Evolutionary conservation across 176 grass and related monocot species (phyloP).

Genomic region (Secale cereale): DNA sequence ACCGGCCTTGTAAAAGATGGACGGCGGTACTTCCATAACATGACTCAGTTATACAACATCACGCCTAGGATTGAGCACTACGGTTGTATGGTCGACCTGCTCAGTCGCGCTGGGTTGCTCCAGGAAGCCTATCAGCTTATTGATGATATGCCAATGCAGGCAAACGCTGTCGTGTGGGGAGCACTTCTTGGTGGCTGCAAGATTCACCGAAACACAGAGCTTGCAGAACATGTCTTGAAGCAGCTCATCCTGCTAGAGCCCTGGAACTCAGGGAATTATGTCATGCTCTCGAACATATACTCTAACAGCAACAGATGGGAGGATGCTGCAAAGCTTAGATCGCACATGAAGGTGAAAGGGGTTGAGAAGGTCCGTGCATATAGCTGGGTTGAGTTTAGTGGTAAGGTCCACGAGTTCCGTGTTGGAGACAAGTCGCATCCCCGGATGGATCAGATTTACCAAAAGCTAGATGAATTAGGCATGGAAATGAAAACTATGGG

Average conservation of each 20-base stretch:
- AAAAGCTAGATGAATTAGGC: slow-evolving; percentile 51
- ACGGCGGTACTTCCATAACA: slow-evolving; percentile 39
- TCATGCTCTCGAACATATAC: slow-evolving; percentile 71
- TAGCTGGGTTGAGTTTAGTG: slow-evolving; percentile 65
- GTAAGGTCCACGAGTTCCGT: slow-evolving; percentile 52
- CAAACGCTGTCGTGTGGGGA: slow-evolving; percentile 66
- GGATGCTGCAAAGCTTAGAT: slow-evolving; percentile 53
- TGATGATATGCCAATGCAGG: slow-evolving; percentile 53
- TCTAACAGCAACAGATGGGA: slow-evolving; percentile 54
- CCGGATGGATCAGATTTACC: slow-evolving; percentile 39
- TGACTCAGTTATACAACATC: slow-evolving; percentile 38
- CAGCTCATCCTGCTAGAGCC: slow-evolving; percentile 57
- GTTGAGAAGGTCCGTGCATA: slow-evolving; percentile 50
- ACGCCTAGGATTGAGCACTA: slow-evolving; percentile 62
- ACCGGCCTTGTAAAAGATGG: slow-evolving; percentile 64
- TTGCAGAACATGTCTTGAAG: slow-evolving; percentile 56
- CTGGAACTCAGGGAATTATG: slow-evolving; percentile 64
- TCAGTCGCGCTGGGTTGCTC: slow-evolving; percentile 59
- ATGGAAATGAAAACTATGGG: slow-evolving; percentile 55
- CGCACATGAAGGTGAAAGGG: slow-evolving; percentile 46
- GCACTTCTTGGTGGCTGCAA: slow-evolving; percentile 68
- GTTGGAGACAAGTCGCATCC: slow-evolving; percentile 61
- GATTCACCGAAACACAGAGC: slow-evolving; percentile 32
- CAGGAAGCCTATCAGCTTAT: slow-evolving; percentile 52
- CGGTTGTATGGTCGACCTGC: slow-evolving; percentile 66